phyloP scores from a whole-genome alignment of 768 basidiomycete genomes.

The Clitopilus hobsonii region DNA sequence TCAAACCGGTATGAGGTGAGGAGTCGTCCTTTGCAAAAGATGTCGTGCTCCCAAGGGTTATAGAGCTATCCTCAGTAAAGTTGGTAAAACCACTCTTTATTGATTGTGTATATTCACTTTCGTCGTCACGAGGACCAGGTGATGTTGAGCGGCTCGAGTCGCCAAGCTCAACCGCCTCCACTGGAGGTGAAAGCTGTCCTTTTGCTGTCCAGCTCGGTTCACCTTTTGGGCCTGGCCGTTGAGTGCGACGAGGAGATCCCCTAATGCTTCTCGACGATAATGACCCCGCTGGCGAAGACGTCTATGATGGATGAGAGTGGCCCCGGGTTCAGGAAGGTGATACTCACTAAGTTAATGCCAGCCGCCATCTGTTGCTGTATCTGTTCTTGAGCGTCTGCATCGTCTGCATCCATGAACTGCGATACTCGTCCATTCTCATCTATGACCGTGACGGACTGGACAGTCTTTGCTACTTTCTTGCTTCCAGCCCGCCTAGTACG shows the following conservation, averaged over 20 bases:
- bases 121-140: slow-evolving; percentile 31
- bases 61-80: slow-evolving; percentile 47
- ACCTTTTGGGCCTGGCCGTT: slow-evolving; percentile 37
- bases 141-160: slow-evolving; percentile 24
- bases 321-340: neutral
- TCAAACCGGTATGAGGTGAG: neutral
- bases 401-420: slow-evolving; percentile 89
- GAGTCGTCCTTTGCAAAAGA: neutral
- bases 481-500: slow-evolving; percentile 24
- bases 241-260: slow-evolving; percentile 60
- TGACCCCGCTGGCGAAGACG: slow-evolving; percentile 55
- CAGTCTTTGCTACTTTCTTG: slow-evolving; percentile 21
- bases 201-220: slow-evolving; percentile 34
- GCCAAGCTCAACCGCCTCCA: slow-evolving; percentile 31
- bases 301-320: slow-evolving; percentile 33
- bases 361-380: slow-evolving; percentile 81
- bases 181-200: slow-evolving; percentile 38
- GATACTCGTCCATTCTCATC: slow-evolving; percentile 59
- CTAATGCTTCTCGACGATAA: slow-evolving; percentile 64
- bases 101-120: slow-evolving; percentile 55
- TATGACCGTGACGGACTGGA: slow-evolving; percentile 21
- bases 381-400: slow-evolving; percentile 76
- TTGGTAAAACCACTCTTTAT: slow-evolving; percentile 28
- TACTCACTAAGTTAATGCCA: slow-evolving; percentile 64
- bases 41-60: slow-evolving; percentile 44